Conservation (phyloP, 805 yeast genomes). For the Barnettozyma salicaria region DNA sequence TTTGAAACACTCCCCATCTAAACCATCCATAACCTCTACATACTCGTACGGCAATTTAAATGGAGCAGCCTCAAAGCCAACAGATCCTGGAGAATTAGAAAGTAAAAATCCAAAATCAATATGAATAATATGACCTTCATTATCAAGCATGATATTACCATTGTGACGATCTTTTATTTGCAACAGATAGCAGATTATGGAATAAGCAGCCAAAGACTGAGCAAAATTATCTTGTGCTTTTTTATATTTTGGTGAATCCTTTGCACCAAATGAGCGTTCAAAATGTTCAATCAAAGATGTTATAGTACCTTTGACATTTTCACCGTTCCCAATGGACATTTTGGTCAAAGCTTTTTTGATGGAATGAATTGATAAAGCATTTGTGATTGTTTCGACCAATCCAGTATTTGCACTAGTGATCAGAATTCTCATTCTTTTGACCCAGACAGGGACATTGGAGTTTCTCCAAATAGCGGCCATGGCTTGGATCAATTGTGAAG, state of each 20-base stretch:
- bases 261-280: slow-evolving; percentile 64
- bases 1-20: slow-evolving; percentile 51
- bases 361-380: slow-evolving; percentile 90
- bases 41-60: slow-evolving; percentile 89
- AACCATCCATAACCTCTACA: slow-evolving; percentile 81
- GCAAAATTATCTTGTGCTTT: slow-evolving; percentile 84
- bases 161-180: slow-evolving; percentile 96
- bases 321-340: slow-evolving; percentile 58
- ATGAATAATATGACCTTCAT: slow-evolving; percentile 90
- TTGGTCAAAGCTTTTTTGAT: slow-evolving; percentile 88
- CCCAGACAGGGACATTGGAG: slow-evolving; percentile 74
- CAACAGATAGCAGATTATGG: slow-evolving; percentile 80
- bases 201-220: slow-evolving; percentile 82
- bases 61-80: slow-evolving; percentile 97
- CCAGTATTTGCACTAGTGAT: slow-evolving; percentile 90
- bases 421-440: slow-evolving; percentile 85
- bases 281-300: slow-evolving; percentile 78
- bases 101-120: slow-evolving; percentile 93
- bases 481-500: slow-evolving; percentile 86
- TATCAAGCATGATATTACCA: slow-evolving; percentile 95
- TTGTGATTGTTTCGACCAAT: slow-evolving; percentile 90
- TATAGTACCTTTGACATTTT: slow-evolving; percentile 62
- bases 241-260: slow-evolving; percentile 46
- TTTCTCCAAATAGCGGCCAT: slow-evolving; percentile 81
- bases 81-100: slow-evolving; percentile 94